A percentile compares a stretch with the other conserved stretches of the same genome.
Evolutionary conservation across 768 basidiomycete genomes (phyloP).

Genomic region (Phlebiopsis flavidoalba): DNA sequence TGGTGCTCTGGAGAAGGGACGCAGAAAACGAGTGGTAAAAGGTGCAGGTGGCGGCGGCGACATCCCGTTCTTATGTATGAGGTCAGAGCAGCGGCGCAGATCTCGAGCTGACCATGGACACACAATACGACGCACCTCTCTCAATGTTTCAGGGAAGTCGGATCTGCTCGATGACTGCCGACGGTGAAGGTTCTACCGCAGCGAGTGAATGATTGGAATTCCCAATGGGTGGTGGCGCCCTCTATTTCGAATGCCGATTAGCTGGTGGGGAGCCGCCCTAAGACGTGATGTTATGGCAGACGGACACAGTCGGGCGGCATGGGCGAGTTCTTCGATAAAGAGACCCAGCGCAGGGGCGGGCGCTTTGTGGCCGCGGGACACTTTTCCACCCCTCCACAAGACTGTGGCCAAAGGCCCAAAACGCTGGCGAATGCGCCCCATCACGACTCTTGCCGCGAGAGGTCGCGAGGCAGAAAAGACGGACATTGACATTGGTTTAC

Average conservation of each 20-base stretch:
- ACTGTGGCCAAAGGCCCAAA: not conserved
- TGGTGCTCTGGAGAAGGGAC: not conserved
- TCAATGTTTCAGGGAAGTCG: not conserved
- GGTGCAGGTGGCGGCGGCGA: not conserved
- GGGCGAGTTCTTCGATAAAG: not conserved
- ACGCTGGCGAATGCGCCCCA: not conserved
- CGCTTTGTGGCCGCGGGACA: too few species aligned
- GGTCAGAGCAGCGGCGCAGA: not conserved
- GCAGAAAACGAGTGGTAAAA: not conserved
- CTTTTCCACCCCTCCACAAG: not conserved
- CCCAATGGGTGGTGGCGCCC: not conserved
- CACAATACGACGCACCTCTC: not conserved
- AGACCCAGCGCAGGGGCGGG: too few species aligned
- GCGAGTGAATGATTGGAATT: not conserved
- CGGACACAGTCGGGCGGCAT: not conserved
- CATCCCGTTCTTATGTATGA: not conserved
- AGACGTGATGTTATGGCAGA: not conserved
- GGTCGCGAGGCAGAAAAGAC: not conserved
- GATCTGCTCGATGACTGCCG: constrained; percentile 4
- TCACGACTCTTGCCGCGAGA: not conserved
- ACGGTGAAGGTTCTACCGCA: constrained; percentile 1
- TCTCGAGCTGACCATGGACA: not conserved
- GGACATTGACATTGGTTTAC: not conserved
- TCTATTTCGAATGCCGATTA: not conserved
- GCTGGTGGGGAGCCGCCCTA: not conserved